phyloP scores from a whole-genome alignment of 2,329 filamentous ascomycete genomes.

The Diaporthe helianthi region DNA sequence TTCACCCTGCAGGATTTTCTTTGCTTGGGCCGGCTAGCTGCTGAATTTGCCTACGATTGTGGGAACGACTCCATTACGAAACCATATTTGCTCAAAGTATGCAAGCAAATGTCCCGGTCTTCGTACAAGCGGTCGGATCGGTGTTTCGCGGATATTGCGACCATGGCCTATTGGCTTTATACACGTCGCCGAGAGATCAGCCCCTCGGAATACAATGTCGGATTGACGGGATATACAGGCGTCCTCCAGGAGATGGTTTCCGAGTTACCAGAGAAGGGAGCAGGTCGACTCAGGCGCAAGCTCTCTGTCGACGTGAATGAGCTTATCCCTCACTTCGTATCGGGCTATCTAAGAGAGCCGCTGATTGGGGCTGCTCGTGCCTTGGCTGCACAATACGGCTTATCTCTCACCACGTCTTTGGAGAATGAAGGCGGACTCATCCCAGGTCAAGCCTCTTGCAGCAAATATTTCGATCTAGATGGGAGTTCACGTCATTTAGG shows the following conservation, averaged over 20 bases:
- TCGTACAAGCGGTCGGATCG: not conserved
- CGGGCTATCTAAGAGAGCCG: not conserved
- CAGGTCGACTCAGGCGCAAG: slow-evolving; percentile 35
- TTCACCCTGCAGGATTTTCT: not conserved
- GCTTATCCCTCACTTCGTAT: slow-evolving; percentile 29
- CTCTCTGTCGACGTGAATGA: slow-evolving; percentile 35
- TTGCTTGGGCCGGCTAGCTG: not conserved
- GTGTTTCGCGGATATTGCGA: slow-evolving; percentile 1
- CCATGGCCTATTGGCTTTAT: slow-evolving; percentile 33
- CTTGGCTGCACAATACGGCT: not conserved
- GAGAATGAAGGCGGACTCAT: slow-evolving; percentile 2
- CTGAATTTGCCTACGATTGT: slow-evolving; percentile 10
- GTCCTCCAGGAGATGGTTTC: slow-evolving; percentile 36
- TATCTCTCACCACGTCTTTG: slow-evolving; percentile 8
- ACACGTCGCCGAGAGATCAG: slow-evolving; percentile 25
- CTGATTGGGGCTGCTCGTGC: not conserved
- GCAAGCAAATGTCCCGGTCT: not conserved
- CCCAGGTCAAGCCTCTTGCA: not conserved
- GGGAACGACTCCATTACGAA: slow-evolving; percentile 9
- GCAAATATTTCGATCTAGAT: not conserved
- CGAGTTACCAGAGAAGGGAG: slow-evolving; percentile 34
- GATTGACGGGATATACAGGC: slow-evolving; percentile 35
- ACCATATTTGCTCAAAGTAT: slow-evolving; percentile 2
- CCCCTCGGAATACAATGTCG: not conserved
- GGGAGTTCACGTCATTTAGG: not conserved